Evolutionary conservation across 1,284 basidiomycete genomes (phyloP), one percentile per base, ranked within the genome.

Genomic region (Marasmius tenuissimus): DNA sequence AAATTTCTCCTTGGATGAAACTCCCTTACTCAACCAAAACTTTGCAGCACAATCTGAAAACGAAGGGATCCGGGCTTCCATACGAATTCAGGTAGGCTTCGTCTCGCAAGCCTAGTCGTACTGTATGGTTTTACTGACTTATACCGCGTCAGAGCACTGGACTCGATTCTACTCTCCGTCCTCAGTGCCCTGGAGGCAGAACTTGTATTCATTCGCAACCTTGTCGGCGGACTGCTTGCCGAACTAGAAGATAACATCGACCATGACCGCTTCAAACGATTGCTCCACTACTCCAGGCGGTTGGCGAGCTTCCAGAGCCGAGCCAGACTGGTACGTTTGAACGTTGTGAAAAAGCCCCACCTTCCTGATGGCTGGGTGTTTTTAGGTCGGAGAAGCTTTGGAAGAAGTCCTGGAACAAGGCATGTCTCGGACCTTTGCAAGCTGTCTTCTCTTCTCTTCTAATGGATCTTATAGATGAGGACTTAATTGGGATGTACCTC

Each of bases 201-300:
- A 75, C 91, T 97, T 88, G 89, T 89, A 9, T 96, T 95, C 71
- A 92, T 94, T 56, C 86, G 92, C 35, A 91, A 92, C 62, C 84
- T 97, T 18, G 91, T 97, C 54, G 89, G 92, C 55, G 91, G 93
- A 10, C 79, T 98, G 4, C 78, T 98, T n/a, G 90, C 91, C 12
- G 94, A 95, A 73, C 82, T 98, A 49, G 96, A 97, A 72, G 92
- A 94, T 66, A 91, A 96, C 70, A 97, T 97, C 68, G 93, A 96
- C 72, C 88, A 93, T 57, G 94, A 97, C 75, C 92, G 94, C 63
- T 91, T 98, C 73, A 95, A 94, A 72, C 85, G 92, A 42, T 77
- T 98, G 18, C 79, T 98, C 38, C 93, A 96, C 73, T 97, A 96
- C 74, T 95, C 94, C 1, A 84, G 95, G 58, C 85, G 93, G 60